Conservation (phyloP, 805 yeast species). For the Ogataea salicorniae region DNA sequence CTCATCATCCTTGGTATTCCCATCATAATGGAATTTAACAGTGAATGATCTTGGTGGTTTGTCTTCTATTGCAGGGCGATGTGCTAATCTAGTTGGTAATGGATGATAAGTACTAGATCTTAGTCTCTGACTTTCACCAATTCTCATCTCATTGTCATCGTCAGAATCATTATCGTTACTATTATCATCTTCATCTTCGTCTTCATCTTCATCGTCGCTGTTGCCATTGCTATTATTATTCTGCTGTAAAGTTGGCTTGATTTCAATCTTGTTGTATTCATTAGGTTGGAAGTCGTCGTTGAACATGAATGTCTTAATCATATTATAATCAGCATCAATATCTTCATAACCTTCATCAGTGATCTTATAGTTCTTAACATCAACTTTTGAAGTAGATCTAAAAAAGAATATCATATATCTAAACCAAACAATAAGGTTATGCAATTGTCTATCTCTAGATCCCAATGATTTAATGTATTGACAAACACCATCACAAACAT, state of each 20-base stretch:
- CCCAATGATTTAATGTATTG: constrained; percentile 9
- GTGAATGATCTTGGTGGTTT: constrained; percentile 31
- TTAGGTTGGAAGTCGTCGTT: constrained; percentile 22
- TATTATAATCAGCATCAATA: constrained; percentile 25
- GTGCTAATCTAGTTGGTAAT: constrained; percentile 20
- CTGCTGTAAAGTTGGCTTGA: constrained; percentile 12
- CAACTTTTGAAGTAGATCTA: constrained; percentile 46
- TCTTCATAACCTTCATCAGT: constrained; percentile 41
- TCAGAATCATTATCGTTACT: neutral
- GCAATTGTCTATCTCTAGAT: constrained; percentile 16
- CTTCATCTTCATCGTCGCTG: constrained; percentile 2
- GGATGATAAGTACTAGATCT: constrained; percentile 12
- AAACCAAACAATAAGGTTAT: constrained; percentile 26
- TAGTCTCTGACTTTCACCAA: constrained; percentile 4
- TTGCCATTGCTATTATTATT: constrained; percentile 15
- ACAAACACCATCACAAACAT: constrained; percentile 22
- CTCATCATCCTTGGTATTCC: constrained; percentile 7
- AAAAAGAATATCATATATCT: constrained; percentile 34
- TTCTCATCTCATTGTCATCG: constrained; percentile 1
- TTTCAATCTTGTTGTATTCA: constrained; percentile 25
- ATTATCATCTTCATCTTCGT: neutral
- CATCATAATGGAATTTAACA: constrained; percentile 22
- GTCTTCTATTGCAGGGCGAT: constrained; percentile 22
- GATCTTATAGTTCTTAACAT: constrained; percentile 42
- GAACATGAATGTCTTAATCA: constrained; percentile 22